Base-by-base conservation (phyloP, 495 filamentous ascomycete species). In the Xylaria venustula region DNA sequence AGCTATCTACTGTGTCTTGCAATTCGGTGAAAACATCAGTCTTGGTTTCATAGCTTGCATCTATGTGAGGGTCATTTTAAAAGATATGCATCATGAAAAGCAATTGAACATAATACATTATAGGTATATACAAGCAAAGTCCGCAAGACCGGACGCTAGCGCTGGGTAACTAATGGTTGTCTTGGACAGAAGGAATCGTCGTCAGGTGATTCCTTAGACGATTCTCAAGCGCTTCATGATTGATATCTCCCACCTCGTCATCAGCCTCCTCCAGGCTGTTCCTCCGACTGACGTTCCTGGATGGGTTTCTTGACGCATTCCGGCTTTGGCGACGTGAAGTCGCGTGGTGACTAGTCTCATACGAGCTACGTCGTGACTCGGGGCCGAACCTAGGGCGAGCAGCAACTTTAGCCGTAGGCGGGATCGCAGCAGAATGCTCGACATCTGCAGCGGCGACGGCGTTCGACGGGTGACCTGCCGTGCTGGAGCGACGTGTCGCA, bases 291-390 rank as follows among this genome's bases (percentile, higher is more conserved):
- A 53, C 23, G 40, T 71, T 71, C 0, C 64, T 61, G 30, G 66
- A 69, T 7, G 57, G 23, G 40, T 71, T 71, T 0, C 64, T 61
- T 23, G 66, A 69, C 7, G 60, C 22, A 45, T 69, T 71, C 17
- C 68, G 59, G 36, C 68, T 71, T 14, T 65, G 62, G 7, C 66
- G 68, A 7, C 68, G 68, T 23, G 66, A 68, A 8, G 68, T 62
- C 4, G 68, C 68, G 40, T 68, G 68, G 6, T 64, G 59, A 15
- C 64, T 67, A 0, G 68, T 58, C 17, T 66, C 61, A 61, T 71
- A 71, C 7, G 66, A 69, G 44, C 67, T 69, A 34, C 65, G 64
- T 22, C 62, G 64, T 30, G 68, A 71, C 36, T 62, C 48, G 15
- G 59, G 59, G 17, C 51, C 59, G 17, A 61, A 61, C 11, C 36